A percentile compares a stretch with the other conserved stretches of the same genome.
Conservation (phyloP, 495 filamentous ascomycete species). For the Hypomontagnella submonticulosa region DNA sequence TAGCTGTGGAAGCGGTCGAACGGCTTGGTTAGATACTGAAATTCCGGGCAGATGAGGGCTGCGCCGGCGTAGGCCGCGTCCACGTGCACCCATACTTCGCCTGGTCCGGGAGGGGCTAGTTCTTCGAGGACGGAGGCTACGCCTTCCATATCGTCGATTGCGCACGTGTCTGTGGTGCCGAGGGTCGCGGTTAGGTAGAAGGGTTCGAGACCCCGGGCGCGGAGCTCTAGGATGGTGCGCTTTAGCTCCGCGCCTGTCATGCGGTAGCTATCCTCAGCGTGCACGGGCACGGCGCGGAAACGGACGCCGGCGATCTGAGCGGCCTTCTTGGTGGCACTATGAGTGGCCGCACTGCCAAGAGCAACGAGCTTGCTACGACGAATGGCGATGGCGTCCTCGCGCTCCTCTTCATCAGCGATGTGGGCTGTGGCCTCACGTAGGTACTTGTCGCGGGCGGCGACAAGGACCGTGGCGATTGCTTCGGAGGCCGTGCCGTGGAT, state of each 20-base stretch:
- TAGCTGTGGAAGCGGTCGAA: slow-evolving; percentile 83
- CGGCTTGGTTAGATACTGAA: slow-evolving; percentile 71
- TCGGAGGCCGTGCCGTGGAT: slow-evolving; percentile 96
- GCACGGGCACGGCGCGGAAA: slow-evolving; percentile 73
- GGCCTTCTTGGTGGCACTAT: slow-evolving; percentile 87
- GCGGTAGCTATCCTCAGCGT: slow-evolving; percentile 70
- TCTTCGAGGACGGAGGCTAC: slow-evolving; percentile 73
- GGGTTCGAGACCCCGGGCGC: slow-evolving; percentile 74
- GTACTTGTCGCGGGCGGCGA: slow-evolving; percentile 87
- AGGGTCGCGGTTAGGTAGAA: slow-evolving; percentile 89
- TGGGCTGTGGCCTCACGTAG: slow-evolving; percentile 67
- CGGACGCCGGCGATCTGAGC: slow-evolving; percentile 86
- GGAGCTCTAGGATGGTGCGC: slow-evolving; percentile 67
- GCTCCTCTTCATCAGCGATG: slow-evolving; percentile 65
- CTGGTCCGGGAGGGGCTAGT: slow-evolving; percentile 56
- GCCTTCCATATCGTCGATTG: slow-evolving; percentile 80
- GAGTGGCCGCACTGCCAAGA: slow-evolving; percentile 80
- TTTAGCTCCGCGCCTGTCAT: slow-evolving; percentile 74
- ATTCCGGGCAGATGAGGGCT: slow-evolving; percentile 82
- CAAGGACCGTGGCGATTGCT: slow-evolving; percentile 85
- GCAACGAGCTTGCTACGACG: slow-evolving; percentile 80
- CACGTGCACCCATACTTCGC: slow-evolving; percentile 85
- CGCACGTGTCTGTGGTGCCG: slow-evolving; percentile 90
- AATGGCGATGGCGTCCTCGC: slow-evolving; percentile 72
- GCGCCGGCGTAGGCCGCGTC: slow-evolving; percentile 95